Evolutionary conservation across 2,329 filamentous ascomycete genomes (phyloP).

Genomic region (Ascochyta koolunga): DNA sequence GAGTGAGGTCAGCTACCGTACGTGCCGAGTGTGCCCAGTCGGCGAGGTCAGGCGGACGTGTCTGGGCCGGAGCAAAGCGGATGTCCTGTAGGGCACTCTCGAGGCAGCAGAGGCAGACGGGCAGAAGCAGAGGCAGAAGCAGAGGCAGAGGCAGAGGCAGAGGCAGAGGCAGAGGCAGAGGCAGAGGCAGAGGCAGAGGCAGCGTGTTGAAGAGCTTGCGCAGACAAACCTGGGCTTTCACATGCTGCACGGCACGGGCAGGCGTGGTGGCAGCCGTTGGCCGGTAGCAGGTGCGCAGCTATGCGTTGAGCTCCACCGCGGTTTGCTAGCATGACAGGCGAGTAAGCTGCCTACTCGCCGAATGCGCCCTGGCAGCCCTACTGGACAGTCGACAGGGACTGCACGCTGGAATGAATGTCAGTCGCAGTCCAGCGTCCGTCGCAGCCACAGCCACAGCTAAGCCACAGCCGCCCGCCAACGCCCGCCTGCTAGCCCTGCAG

Average conservation of each 20-base stretch:
- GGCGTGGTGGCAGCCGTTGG: neutral
- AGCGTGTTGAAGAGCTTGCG: neutral
- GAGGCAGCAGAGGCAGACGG: neutral
- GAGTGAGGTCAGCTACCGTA: slow-evolving; percentile 4
- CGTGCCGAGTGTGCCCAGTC: slow-evolving; percentile 3
- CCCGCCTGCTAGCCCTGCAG: too few relatives aligned
- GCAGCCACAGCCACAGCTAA: too few relatives aligned
- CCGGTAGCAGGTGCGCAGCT: neutral
- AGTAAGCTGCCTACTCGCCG: neutral
- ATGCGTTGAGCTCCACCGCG: slow-evolving; percentile 17
- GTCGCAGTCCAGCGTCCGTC: too few relatives aligned
- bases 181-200: too few relatives aligned
- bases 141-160: neutral
- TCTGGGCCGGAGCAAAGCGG: slow-evolving; percentile 4
- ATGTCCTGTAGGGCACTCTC: neutral
- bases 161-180: neutral
- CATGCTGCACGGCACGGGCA: slow-evolving; percentile 9
- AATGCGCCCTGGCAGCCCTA: too few relatives aligned
- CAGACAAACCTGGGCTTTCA: neutral
- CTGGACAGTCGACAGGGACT: too few relatives aligned
- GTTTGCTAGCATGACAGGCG: slow-evolving; percentile 6
- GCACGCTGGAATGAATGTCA: too few relatives aligned
- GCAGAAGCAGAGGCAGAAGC: neutral
- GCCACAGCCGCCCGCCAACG: too few relatives aligned
- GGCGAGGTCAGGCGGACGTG: slow-evolving; percentile 4